phyloP scores from a whole-genome alignment of 257 asterid species.

The Nicotiana undulata region DNA sequence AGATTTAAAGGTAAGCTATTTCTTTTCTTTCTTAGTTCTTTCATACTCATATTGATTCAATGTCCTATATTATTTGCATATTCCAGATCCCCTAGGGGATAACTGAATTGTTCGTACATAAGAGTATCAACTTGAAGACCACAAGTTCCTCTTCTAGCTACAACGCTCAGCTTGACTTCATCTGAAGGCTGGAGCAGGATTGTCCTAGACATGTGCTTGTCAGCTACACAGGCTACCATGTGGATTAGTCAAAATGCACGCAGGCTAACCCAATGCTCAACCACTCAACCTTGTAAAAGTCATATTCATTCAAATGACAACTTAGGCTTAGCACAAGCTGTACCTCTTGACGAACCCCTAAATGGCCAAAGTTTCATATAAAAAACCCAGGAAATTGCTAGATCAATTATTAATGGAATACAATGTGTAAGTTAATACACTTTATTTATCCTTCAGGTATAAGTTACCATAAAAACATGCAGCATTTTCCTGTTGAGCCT shows the following conservation, averaged over 20 bases:
- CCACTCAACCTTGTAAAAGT: neutral
- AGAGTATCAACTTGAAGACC: neutral
- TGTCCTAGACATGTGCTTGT: neutral
- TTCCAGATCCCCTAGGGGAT: neutral
- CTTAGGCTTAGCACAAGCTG: neutral
- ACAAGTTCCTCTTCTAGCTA: neutral
- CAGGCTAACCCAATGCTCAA: neutral
- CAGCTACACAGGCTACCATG: neutral
- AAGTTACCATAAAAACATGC: neutral
- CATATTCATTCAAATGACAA: neutral
- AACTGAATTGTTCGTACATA: neutral
- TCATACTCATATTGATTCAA: neutral
- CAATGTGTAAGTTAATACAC: neutral
- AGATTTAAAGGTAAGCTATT: neutral
- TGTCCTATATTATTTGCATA: neutral
- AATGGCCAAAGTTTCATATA: neutral
- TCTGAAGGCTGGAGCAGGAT: neutral
- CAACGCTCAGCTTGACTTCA: neutral
- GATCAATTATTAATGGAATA: neutral
- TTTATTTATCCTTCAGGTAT: neutral
- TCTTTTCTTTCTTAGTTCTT: neutral
- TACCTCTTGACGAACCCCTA: neutral
- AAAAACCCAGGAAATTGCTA: neutral
- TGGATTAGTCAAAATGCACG: neutral
- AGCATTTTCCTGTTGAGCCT: neutral